phyloP scores from a whole-genome alignment of 495 filamentous ascomycete genomes.

The Evernia prunastri region DNA sequence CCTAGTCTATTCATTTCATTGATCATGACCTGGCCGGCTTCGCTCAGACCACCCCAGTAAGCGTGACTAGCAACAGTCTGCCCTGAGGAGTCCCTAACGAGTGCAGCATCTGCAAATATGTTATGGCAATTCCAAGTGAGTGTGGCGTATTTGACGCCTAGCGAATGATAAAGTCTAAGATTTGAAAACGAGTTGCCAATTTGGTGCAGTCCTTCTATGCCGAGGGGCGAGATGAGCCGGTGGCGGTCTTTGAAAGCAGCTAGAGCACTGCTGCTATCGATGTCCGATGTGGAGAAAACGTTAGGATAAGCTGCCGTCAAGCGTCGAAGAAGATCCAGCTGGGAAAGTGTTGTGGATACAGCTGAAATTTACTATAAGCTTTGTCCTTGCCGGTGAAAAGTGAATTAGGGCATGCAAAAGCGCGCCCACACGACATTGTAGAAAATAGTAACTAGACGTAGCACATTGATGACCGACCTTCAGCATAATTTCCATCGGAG shows the following conservation, averaged over 20 bases:
- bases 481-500: constrained; percentile 62
- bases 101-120: constrained; percentile 76
- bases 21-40: constrained; percentile 55
- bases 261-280: constrained; percentile 53
- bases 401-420: too few relatives aligned
- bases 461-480: constrained; percentile 34
- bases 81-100: constrained; percentile 37
- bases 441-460: constrained; percentile 31
- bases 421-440: constrained; percentile 9
- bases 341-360: constrained; percentile 67
- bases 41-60: constrained; percentile 59
- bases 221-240: constrained; percentile 63
- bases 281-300: constrained; percentile 55
- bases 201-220: constrained; percentile 90
- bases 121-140: constrained; percentile 95
- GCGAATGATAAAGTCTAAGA: constrained; percentile 62
- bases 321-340: constrained; percentile 74
- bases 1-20: constrained; percentile 52
- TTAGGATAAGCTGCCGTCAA: constrained; percentile 61
- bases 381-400: not conserved
- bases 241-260: constrained; percentile 49
- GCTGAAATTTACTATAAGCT: constrained; percentile 32
- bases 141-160: constrained; percentile 88
- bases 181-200: constrained; percentile 81
- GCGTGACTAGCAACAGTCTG: constrained; percentile 32